phyloP scores from a whole-genome alignment of 805 yeast genomes.

The Kluyveromyces nonfermentans region DNA sequence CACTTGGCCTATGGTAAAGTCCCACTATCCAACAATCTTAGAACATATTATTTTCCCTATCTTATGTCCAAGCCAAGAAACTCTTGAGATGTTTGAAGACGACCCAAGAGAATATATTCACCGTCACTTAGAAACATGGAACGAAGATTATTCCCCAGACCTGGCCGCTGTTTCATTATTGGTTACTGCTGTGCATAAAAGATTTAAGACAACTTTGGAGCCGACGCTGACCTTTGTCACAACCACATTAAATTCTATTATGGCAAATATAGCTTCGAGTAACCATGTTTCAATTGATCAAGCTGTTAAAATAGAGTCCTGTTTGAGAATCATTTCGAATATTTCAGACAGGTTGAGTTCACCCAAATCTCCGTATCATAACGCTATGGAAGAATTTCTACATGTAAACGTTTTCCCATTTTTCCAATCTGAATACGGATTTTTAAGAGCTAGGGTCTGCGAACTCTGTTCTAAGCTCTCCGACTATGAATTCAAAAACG shows the following conservation, averaged over 20 bases:
- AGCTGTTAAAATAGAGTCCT: slow-evolving; percentile 68
- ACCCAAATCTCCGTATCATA: slow-evolving; percentile 45
- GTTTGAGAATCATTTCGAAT: slow-evolving; percentile 68
- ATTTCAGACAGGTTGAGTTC: slow-evolving; percentile 50
- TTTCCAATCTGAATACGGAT: slow-evolving; percentile 50
- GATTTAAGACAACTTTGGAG: slow-evolving; percentile 50
- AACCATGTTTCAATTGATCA: slow-evolving; percentile 33
- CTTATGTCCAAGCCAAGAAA: slow-evolving; percentile 57
- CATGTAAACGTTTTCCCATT: slow-evolving; percentile 60
- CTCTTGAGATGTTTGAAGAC: slow-evolving; percentile 65
- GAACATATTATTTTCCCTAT: slow-evolving; percentile 69
- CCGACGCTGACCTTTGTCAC: slow-evolving; percentile 55
- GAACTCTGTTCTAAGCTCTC: slow-evolving; percentile 59
- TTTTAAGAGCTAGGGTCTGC: slow-evolving; percentile 68
- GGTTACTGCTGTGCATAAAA: slow-evolving; percentile 59
- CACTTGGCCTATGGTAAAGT: slow-evolving; percentile 60
- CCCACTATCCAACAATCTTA: slow-evolving; percentile 55
- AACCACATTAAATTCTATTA: slow-evolving; percentile 31
- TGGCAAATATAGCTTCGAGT: slow-evolving; percentile 9
- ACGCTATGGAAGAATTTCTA: slow-evolving; percentile 64
- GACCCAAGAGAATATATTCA: slow-evolving; percentile 88
- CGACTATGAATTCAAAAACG: slow-evolving; percentile 42
- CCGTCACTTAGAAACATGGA: slow-evolving; percentile 52
- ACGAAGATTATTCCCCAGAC: slow-evolving; percentile 62
- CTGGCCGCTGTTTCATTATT: slow-evolving; percentile 69